Evolutionary conservation across 2,329 filamentous ascomycete genomes (phyloP), one percentile per base, ranked within the genome.

Genomic region (Laburnicola sp.): DNA sequence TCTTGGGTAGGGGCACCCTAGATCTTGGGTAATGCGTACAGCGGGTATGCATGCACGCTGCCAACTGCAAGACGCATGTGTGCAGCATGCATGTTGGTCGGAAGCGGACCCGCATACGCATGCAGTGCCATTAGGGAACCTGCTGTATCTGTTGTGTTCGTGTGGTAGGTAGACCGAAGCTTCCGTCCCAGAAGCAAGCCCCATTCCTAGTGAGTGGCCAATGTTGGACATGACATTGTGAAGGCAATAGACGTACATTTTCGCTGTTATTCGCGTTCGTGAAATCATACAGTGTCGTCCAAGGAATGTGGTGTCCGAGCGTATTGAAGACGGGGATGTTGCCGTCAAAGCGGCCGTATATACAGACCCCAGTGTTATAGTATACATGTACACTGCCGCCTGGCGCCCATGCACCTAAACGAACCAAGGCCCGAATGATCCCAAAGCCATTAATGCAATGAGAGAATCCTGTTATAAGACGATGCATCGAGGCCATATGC

Each of bases 221-320:
- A 32, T 35, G 8, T 39, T 1, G n/a, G n/a, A n/a, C n/a, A n/a
- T n/a, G n/a, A n/a, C n/a, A n/a, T n/a, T n/a, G n/a, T n/a, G n/a
- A n/a, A n/a, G n/a, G n/a, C n/a, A n/a, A n/a, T n/a, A n/a, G n/a
- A n/a, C n/a, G n/a, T n/a, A n/a, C n/a, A n/a, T n/a, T n/a, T n/a
- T n/a, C n/a, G n/a, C n/a, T n/a, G n/a, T n/a, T 36, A 43, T 47
- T 39, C 44, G 49, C 26, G 38, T 37, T 51, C 32, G 44, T 48
- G 32, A 26, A 39, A 21, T 44, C 27, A 32, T 44, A 4, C 10
- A 48, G 26, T 53, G 50, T 48, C 45, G 59, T 61, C 58, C 45
- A 56, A 60, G 53, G 56, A 60, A 57, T 40, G 56, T 60, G 45
- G 57, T 43, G 55, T 60, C 56, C 57, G 53, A 65, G 57, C 58